These are phyloP conservation scores for Purpureocillium lavendulum DNA, from an alignment of 2,329 filamentous ascomycete genomes.

Conservation along the genomic window DNA sequence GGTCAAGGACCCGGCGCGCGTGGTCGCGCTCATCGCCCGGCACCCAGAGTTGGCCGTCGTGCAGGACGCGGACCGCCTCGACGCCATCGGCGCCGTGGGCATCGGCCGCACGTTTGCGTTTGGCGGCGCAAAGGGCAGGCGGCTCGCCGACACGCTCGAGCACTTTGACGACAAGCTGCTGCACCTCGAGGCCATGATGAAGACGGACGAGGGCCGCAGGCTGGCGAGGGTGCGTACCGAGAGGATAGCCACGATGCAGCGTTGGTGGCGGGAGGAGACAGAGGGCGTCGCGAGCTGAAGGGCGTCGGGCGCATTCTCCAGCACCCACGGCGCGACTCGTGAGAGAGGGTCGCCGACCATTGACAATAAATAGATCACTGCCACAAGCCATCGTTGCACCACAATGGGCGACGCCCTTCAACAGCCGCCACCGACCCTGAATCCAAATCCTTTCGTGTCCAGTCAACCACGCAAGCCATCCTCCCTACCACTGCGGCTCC, in stretches of 20 bases:
- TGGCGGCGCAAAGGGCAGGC: slow-evolving; percentile 54
- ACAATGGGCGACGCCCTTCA: too few relatives aligned
- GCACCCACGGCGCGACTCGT: too few relatives aligned
- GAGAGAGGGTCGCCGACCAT: too few relatives aligned
- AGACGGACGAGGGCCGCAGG: slow-evolving; percentile 46
- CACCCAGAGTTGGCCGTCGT: slow-evolving; percentile 64
- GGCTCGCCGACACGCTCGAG: slow-evolving; percentile 56
- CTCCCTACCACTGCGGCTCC: too few relatives aligned
- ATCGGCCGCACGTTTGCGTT: slow-evolving; percentile 61
- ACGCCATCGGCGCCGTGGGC: slow-evolving; percentile 81
- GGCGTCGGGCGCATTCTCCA: too few relatives aligned
- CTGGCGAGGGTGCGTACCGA: slow-evolving; percentile 46
- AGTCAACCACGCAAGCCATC: too few relatives aligned
- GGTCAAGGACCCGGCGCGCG: slow-evolving; percentile 51
- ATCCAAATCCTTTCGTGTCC: too few relatives aligned
- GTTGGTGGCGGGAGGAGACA: slow-evolving; percentile 51
- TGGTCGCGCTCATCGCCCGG: slow-evolving; percentile 50
- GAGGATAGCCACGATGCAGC: slow-evolving; percentile 42
- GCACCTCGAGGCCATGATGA: slow-evolving; percentile 55
- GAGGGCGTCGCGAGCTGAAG: slow-evolving; percentile 3
- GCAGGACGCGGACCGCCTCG: slow-evolving; percentile 88
- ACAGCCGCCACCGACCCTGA: too few relatives aligned
- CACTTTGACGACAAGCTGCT: slow-evolving; percentile 75
- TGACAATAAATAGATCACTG: too few relatives aligned
- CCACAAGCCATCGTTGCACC: too few relatives aligned